Base-by-base conservation (phyloP, 306 rosid species). In the Chamaecrista fasciculata region DNA sequence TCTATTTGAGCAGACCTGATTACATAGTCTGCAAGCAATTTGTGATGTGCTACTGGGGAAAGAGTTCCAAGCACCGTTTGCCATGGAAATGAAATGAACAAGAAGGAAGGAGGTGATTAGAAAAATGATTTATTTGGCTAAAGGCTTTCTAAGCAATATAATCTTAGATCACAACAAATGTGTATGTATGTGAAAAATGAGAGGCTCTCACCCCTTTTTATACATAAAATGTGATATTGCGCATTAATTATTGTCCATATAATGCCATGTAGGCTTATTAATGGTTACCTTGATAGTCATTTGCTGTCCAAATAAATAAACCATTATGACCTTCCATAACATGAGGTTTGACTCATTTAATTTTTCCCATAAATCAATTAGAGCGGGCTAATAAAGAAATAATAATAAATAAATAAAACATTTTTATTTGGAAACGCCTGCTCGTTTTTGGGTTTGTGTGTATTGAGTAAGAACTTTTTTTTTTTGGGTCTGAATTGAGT, bases 1-100 rank as follows among this genome's bases (percentile, higher is more conserved):
- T 15, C 56, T 70, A 80, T 23, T 78, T 56, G 46, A 0, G 49
- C 87, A 80, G 59, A 70, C 62, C 9, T 36, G 72, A 20, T 58
- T 74, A 71, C 98, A 89, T 18, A 87, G 19, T 25, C 79, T 74
- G 26, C 98, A 92, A 11, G 87, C 75, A 28, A 81, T 49, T 26
- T 52, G 43, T 34, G 53, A 40, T 14, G 11, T 63, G 19, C n/a
- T 71, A 1, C 1, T 23, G 20, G 4, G n/a, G n/a, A n/a, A n/a
- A n/a, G 46, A 59, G 65, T 34, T 33, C 44, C 64, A 31, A 3
- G n/a, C 26, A 21, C 2, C 21, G 66, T 75, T 72, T 44, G 73
- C 24, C 84, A 80, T 80, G 65, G 39, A 18, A 33, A 59, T 59
- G 46, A 34, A 9, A n/a, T n/a, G 28, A 16, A 58, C 4, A 12